Evolutionary conservation across 2,329 filamentous ascomycete species (phyloP).

Genomic region (Epichloe gansuensis): DNA sequence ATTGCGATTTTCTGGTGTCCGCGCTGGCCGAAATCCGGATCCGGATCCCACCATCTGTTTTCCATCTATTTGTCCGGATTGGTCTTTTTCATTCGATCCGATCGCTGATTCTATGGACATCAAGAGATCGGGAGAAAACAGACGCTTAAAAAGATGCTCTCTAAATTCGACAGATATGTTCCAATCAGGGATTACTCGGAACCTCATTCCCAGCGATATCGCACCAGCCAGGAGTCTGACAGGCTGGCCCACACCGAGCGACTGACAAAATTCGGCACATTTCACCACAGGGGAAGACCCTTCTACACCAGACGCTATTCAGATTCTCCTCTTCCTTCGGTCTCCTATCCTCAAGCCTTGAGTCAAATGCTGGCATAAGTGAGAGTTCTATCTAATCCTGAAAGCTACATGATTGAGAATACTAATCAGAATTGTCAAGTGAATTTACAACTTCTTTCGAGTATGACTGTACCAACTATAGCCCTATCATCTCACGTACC

Average conservation of each 20-base stretch:
- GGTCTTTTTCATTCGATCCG: not conserved
- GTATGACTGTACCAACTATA: not conserved
- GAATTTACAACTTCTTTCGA: not conserved
- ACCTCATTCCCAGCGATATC: conserved; percentile 31
- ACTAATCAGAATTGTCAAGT: not conserved
- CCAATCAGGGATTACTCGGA: conserved; percentile 27
- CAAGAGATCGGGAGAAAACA: not conserved
- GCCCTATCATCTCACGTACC: not conserved
- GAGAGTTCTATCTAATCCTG: not conserved
- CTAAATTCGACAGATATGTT: conserved; percentile 36
- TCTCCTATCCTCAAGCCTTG: not conserved
- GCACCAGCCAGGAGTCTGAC: conserved; percentile 29
- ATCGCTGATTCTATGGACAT: not conserved
- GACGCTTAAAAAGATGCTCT: not conserved
- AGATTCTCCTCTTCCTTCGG: not conserved
- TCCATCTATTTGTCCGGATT: not conserved
- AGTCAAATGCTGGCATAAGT: not conserved
- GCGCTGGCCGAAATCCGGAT: not conserved
- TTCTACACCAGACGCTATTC: not conserved
- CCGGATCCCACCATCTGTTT: not conserved
- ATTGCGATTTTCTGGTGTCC: not conserved
- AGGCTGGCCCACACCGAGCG: conserved; percentile 32
- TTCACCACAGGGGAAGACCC: not conserved
- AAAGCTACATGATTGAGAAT: not conserved
- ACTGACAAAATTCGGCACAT: conserved; percentile 21